Evolutionary conservation across 805 yeast species (phyloP).

Genomic region (Candida taoyuanica): DNA sequence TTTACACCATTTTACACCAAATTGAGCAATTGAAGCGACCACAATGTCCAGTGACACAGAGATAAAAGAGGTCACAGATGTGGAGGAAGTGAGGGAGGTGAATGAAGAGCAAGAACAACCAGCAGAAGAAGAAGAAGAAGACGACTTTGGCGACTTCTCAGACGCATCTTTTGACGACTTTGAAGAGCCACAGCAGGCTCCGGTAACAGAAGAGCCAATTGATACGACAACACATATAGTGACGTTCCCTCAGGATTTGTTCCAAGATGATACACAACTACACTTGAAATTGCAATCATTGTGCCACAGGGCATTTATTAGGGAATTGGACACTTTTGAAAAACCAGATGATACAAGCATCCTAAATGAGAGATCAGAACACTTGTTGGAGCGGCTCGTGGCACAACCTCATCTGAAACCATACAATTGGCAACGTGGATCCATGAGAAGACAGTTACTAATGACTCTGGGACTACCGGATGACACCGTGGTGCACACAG

Average conservation of each 20-base stretch:
- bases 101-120: background rate
- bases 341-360: slow-evolving; percentile 14
- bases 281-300: slow-evolving; percentile 9
- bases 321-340: slow-evolving; percentile 3
- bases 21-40: too few relatives aligned
- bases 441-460: slow-evolving; percentile 58
- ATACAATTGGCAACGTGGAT: slow-evolving; percentile 65
- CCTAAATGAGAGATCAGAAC: slow-evolving; percentile 32
- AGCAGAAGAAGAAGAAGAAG: slow-evolving; percentile 21
- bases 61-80: background rate
- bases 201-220: background rate
- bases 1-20: too few relatives aligned
- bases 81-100: background rate
- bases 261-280: slow-evolving; percentile 8
- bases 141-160: slow-evolving; percentile 31
- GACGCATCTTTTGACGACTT: slow-evolving; percentile 33
- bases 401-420: slow-evolving; percentile 47
- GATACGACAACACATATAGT: background rate
- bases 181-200: slow-evolving; percentile 18
- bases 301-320: slow-evolving; percentile 12
- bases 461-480: slow-evolving; percentile 69
- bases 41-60: too few relatives aligned
- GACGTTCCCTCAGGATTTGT: slow-evolving; percentile 16
- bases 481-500: slow-evolving; percentile 49
- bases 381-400: slow-evolving; percentile 44